Percentiles rank a stretch among this genome's conserved stretches.
Conservation (phyloP, 2,329 filamentous ascomycete genomes). For the Cladosporium sp. region DNA sequence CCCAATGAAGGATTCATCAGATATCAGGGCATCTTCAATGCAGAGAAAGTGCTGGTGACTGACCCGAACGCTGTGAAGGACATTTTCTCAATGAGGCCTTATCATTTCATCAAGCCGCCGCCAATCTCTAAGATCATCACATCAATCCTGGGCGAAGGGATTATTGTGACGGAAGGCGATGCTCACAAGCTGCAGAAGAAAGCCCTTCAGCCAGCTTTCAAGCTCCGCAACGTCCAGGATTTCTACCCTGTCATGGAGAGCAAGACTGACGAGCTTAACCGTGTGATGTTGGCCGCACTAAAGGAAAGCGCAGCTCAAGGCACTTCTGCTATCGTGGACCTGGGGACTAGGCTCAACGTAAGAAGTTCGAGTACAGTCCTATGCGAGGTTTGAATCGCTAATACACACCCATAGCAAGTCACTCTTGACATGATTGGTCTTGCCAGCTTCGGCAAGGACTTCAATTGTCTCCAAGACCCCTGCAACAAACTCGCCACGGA, state of each 20-base stretch:
- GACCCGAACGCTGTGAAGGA: slow-evolving; percentile 5
- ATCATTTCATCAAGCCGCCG: slow-evolving; percentile 3
- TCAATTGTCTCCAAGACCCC: slow-evolving; percentile 45
- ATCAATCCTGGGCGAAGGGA: slow-evolving; percentile 12
- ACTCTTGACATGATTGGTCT: slow-evolving; percentile 57
- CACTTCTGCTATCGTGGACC: slow-evolving; percentile 40
- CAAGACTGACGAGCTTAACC: slow-evolving; percentile 43
- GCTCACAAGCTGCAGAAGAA: slow-evolving; percentile 57
- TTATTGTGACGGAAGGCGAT: slow-evolving; percentile 13
- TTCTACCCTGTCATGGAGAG: slow-evolving; percentile 80
- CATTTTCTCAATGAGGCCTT: slow-evolving; percentile 3
- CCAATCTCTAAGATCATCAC: slow-evolving; percentile 2
- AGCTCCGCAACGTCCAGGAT: slow-evolving; percentile 80
- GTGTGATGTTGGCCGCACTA: slow-evolving; percentile 20
- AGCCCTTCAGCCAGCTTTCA: slow-evolving; percentile 75
- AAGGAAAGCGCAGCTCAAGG: slow-evolving; percentile 37
- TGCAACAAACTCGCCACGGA: slow-evolving; percentile 43
- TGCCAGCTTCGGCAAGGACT: slow-evolving; percentile 56
- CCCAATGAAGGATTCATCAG: slow-evolving; percentile 13
- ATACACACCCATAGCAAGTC: slow-evolving; percentile 46
- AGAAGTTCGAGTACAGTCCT: too few species aligned
- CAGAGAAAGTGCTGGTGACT: slow-evolving; percentile 11
- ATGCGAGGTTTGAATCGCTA: slow-evolving; percentile 21
- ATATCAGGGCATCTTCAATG: slow-evolving; percentile 14
- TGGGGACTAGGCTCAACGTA: slow-evolving; percentile 17